These are phyloP conservation scores for Syncephalastrum racemosum DNA, from an alignment of 371 early-diverging fungal species.

Conservation along the genomic window DNA sequence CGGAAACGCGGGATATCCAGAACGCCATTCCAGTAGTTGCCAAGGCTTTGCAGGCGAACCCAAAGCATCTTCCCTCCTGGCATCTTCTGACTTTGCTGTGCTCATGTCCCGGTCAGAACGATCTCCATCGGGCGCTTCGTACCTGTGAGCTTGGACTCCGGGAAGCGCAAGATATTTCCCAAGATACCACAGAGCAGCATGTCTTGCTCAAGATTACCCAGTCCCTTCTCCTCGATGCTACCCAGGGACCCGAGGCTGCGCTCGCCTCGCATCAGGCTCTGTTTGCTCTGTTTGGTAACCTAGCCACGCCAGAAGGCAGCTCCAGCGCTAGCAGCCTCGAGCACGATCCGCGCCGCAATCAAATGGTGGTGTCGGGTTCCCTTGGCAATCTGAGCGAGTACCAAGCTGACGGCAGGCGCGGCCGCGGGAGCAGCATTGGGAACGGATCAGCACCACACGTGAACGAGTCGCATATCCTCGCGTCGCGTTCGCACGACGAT, in stretches of 20 bases:
- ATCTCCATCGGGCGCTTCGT: slow-evolving; percentile 53
- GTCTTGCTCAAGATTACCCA: slow-evolving; percentile 28
- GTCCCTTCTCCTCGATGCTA: slow-evolving; percentile 15
- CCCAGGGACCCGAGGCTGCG: slow-evolving; percentile 52
- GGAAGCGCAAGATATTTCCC: background rate
- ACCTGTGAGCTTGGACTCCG: slow-evolving; percentile 72
- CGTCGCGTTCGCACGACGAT: slow-evolving; percentile 15
- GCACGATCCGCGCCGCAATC: slow-evolving; percentile 10
- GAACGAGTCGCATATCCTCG: slow-evolving; percentile 17
- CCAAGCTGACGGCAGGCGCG: slow-evolving; percentile 6
- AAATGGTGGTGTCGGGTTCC: slow-evolving; percentile 29
- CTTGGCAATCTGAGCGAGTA: slow-evolving; percentile 25
- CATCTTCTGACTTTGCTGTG: slow-evolving; percentile 79
- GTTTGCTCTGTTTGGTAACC: slow-evolving; percentile 61
- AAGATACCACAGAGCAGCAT: slow-evolving; percentile 55
- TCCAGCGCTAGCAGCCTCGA: slow-evolving; percentile 8
- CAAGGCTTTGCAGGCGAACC: slow-evolving; percentile 60
- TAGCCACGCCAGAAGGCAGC: slow-evolving; percentile 47
- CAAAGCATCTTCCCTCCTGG: slow-evolving; percentile 72
- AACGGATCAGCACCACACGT: slow-evolving; percentile 8
- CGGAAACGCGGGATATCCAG: slow-evolving; percentile 71
- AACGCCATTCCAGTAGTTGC: slow-evolving; percentile 65
- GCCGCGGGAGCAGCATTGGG: slow-evolving; percentile 26
- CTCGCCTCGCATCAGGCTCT: slow-evolving; percentile 56
- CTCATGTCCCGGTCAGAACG: slow-evolving; percentile 45